Base-by-base conservation (phyloP, 2,329 filamentous ascomycete genomes). In the Raffaelea arxii region DNA sequence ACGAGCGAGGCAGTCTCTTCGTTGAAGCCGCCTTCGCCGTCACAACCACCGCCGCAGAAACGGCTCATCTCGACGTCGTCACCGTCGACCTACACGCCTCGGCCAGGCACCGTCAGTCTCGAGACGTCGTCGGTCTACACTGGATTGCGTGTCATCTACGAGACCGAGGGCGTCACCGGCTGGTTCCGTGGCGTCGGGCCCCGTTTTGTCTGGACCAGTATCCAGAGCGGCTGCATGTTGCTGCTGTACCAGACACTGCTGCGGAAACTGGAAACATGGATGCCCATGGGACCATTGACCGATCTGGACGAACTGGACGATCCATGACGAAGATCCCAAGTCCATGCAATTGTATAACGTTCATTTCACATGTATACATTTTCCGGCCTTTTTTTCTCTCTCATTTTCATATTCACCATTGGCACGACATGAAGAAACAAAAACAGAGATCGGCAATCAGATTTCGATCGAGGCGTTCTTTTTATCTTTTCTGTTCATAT, bases 161-260 rank as follows among this genome's bases (percentile, higher is more conserved):
- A 78, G 54, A 87, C 84, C 6, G 92, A 98, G 65, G 92, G 92
- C 1, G 56, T 97, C 16, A 77, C 77, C 3, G 94, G 92, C 2
- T 94, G 88, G 82, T 98, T 98, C 66, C 80, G 92, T 48, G 92
- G 92, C 23, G 91, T 98, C 2, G 91, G 91, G 0, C 92, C 92
- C 2, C 79, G 92, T 46, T 84, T 84, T 48, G 87, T 97, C 14
- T 98, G 92, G 92, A 98, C 92, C 21, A 95, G 91, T 59, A 87
- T 97, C 48, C 92, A 98, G 69, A 95, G 86, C 59, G 86, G 90
- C 37, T 94, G 88, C 54, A 97, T 97, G 91, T 72, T 97, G 61
- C 90, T 97, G 56, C 71, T 96, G 62, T 97, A 97, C 64, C 91
- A 97, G 68, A 84, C 82, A 50, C 71, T 97, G 47, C 67, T 97